A percentile compares a stretch with the other conserved stretches of the same genome.
These are phyloP conservation scores for Auricularia heimuer DNA, from an alignment of 768 basidiomycete species.

Conservation along the genomic window DNA sequence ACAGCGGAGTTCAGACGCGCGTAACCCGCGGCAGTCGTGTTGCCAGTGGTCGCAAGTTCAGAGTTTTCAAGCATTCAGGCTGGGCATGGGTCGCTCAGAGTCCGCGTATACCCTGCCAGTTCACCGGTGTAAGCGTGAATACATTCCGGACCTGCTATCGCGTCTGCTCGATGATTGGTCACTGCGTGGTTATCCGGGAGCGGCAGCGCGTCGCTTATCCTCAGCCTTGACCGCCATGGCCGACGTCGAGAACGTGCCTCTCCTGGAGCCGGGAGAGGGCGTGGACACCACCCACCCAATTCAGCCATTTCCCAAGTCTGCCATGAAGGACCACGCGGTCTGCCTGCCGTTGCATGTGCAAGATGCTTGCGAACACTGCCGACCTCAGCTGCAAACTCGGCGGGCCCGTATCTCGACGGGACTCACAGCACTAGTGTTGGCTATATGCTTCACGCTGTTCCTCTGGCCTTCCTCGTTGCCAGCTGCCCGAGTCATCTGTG, in stretches of 20 bases:
- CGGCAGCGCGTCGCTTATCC: too few species aligned
- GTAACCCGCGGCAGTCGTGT: not conserved
- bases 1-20: not conserved
- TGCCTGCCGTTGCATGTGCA: constrained; percentile 1
- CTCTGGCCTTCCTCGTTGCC: not conserved
- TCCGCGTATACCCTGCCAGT: too few species aligned
- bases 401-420: not conserved
- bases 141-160: too few species aligned
- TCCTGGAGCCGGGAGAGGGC: not conserved
- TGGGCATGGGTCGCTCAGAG: too few species aligned
- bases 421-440: not conserved
- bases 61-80: too few species aligned
- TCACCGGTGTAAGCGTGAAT: too few species aligned
- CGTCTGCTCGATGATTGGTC: too few species aligned
- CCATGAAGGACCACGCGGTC: not conserved
- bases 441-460: not conserved
- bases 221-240: not conserved
- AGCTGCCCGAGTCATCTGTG: not conserved
- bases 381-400: not conserved
- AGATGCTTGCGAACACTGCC: constrained; percentile 6
- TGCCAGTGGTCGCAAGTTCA: too few species aligned
- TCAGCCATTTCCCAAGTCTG: not conserved
- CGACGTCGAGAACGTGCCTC: not conserved
- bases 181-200: too few species aligned
- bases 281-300: not conserved